Conservation (phyloP, 306 rosid genomes). For the Acacia acuminata region DNA sequence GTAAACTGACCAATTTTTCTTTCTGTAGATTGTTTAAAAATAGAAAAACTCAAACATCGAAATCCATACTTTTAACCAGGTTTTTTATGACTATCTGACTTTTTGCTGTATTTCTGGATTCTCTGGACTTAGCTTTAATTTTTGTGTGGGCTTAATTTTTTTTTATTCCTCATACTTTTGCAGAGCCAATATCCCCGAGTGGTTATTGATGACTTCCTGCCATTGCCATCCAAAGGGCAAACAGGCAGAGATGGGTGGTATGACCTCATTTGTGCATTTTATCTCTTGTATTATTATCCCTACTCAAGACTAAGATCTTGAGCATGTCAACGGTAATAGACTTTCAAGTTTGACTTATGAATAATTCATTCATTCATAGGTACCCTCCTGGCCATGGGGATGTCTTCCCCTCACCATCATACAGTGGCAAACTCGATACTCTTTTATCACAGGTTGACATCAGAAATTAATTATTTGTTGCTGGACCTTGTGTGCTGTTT, state of each 20-base stretch:
- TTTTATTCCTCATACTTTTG: constrained; percentile 29
- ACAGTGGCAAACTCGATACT: constrained; percentile 93
- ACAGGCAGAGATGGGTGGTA: constrained; percentile 96
- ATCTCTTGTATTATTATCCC: constrained; percentile 15
- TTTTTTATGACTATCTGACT: constrained; percentile 31
- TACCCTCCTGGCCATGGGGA: constrained; percentile 99
- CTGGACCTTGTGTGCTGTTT: constrained; percentile 23
- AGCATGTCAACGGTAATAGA: constrained; percentile 23
- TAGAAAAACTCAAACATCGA: constrained; percentile 67
- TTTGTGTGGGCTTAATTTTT: constrained; percentile 11
- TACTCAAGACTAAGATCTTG: background rate
- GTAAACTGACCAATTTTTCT: constrained; percentile 32
- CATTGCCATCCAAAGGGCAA: constrained; percentile 81
- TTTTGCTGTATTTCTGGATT: constrained; percentile 25
- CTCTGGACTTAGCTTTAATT: constrained; percentile 27
- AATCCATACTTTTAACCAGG: constrained; percentile 97
- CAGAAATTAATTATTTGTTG: constrained; percentile 27
- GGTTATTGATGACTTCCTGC: constrained; percentile 76
- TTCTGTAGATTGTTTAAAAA: constrained; percentile 73
- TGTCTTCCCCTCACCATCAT: constrained; percentile 79
- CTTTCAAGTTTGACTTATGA: constrained; percentile 16
- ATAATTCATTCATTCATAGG: constrained; percentile 51
- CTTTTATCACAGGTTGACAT: constrained; percentile 75
- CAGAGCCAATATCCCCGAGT: constrained; percentile 97
- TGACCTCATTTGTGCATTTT: constrained; percentile 32